Evolutionary conservation across 1,284 basidiomycete genomes (phyloP).

Genomic region (Malassezia sp.): DNA sequence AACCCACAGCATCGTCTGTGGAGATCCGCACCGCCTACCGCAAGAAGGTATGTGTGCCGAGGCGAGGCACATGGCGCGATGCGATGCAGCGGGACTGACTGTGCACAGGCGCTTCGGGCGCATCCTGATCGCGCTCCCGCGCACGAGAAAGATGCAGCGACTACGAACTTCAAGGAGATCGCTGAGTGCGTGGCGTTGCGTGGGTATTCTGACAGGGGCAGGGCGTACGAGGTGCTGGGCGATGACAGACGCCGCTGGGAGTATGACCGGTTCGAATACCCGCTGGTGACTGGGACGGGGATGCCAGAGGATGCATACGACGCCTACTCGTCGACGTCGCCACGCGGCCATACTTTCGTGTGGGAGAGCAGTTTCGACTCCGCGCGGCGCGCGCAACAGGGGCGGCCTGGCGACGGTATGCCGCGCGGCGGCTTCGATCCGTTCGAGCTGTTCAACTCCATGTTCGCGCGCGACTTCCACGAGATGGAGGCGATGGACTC

Average conservation of each 20-base stretch:
- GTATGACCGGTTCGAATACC: slow-evolving; percentile 24
- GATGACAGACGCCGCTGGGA: slow-evolving; percentile 27
- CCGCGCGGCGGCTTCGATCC: slow-evolving; percentile 21
- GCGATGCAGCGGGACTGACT: neutral
- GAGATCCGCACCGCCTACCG: slow-evolving; percentile 37
- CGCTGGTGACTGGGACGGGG: slow-evolving; percentile 10
- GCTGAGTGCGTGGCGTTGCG: slow-evolving; percentile 17
- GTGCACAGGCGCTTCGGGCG: slow-evolving; percentile 24
- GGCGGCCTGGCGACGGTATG: slow-evolving; percentile 22
- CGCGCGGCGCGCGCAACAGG: slow-evolving; percentile 28
- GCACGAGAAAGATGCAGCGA: slow-evolving; percentile 30
- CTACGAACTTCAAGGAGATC: slow-evolving; percentile 30
- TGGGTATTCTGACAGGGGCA: neutral
- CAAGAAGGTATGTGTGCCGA: slow-evolving; percentile 22
- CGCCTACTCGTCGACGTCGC: slow-evolving; percentile 7
- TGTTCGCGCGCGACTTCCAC: slow-evolving; percentile 27
- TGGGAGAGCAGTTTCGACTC: slow-evolving; percentile 42
- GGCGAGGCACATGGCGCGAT: neutral
- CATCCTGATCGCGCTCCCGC: slow-evolving; percentile 35
- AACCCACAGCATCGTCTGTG: slow-evolving; percentile 17
- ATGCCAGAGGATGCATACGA: slow-evolving; percentile 30
- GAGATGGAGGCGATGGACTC: slow-evolving; percentile 15
- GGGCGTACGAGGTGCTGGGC: slow-evolving; percentile 35
- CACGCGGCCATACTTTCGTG: slow-evolving; percentile 19
- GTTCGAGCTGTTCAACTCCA: slow-evolving; percentile 39